A percentile compares a stretch with the other conserved stretches of the same genome.
phyloP scores from a whole-genome alignment of 176 grass and related monocot species.

The Aegilops tauschii region DNA sequence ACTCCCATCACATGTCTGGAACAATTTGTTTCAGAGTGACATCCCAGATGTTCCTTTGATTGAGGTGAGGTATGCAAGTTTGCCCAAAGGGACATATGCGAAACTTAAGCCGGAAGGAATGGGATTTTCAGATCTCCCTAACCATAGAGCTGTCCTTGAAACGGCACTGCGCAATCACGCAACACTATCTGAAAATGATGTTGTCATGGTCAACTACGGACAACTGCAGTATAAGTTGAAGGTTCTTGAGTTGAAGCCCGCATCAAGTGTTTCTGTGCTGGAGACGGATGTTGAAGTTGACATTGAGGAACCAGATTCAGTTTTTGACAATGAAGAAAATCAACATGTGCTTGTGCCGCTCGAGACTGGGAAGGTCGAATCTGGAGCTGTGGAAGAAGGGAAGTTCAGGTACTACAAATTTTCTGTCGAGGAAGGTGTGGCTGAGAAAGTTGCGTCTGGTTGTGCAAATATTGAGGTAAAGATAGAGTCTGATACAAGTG shows the following conservation, averaged over 20 bases:
- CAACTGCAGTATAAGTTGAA: constrained; percentile 63
- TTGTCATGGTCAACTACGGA: constrained; percentile 69
- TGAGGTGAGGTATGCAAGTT: constrained; percentile 67
- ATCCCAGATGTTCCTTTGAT: constrained; percentile 66
- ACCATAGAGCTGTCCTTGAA: constrained; percentile 94
- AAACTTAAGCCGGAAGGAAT: constrained; percentile 74
- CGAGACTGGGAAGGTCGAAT: constrained; percentile 59
- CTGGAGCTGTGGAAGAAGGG: constrained; percentile 71
- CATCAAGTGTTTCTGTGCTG: constrained; percentile 86
- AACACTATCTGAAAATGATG: constrained; percentile 80
- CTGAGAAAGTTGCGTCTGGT: constrained; percentile 61
- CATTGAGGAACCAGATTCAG: constrained; percentile 63
- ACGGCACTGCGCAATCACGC: constrained; percentile 84
- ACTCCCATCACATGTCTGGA: constrained; percentile 82
- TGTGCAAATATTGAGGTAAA: constrained; percentile 61
- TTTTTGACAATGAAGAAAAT: constrained; percentile 44
- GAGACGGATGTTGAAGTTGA: constrained; percentile 98
- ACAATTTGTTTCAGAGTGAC: constrained; percentile 51
- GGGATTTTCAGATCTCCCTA: constrained; percentile 91
- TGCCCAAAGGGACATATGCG: constrained; percentile 90
- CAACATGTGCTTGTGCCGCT: constrained; percentile 75
- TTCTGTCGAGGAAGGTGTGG: constrained; percentile 48
- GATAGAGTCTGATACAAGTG: constrained; percentile 50
- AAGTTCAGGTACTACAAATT: constrained; percentile 95
- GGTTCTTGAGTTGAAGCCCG: constrained; percentile 85